phyloP scores from a whole-genome alignment of 1,284 basidiomycete genomes.

The Apiotrichum domesticum region DNA sequence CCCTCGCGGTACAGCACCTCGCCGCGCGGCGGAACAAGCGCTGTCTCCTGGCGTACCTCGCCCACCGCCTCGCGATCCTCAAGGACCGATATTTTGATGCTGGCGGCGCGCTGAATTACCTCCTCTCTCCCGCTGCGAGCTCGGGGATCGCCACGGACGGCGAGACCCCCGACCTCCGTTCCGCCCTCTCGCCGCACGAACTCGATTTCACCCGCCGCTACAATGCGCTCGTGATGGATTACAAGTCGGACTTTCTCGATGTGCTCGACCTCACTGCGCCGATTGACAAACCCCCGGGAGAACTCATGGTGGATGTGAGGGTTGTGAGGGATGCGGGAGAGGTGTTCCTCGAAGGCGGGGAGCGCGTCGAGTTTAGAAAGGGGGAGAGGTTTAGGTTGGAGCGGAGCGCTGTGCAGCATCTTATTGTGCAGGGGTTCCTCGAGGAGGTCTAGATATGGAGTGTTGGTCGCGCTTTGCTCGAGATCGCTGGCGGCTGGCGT shows the following conservation, averaged over 20 bases:
- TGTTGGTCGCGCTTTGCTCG: too few species aligned
- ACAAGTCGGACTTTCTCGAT: conserved; percentile 75
- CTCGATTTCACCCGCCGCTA: conserved; percentile 84
- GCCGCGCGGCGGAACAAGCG: conserved; percentile 86
- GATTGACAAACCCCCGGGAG: conserved; percentile 58
- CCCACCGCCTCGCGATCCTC: conserved; percentile 72
- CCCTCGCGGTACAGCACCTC: conserved; percentile 78
- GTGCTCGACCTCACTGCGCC: conserved; percentile 78
- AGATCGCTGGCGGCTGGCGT: too few species aligned
- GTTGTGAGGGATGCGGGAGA: conserved; percentile 72
- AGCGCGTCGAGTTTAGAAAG: conserved; percentile 77
- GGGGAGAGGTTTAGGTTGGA: conserved; percentile 82
- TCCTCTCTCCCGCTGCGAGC: conserved; percentile 55
- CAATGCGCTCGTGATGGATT: conserved; percentile 70
- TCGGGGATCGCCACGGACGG: conserved; percentile 11
- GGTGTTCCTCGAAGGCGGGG: conserved; percentile 75
- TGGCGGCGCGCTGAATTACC: conserved; percentile 80
- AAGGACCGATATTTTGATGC: conserved; percentile 83
- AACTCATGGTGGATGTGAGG: conserved; percentile 47
- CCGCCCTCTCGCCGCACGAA: conserved; percentile 78
- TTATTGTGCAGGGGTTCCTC: conserved; percentile 85
- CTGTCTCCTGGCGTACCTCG: conserved; percentile 85
- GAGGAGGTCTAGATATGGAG: conserved; percentile 51
- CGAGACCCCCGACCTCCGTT: conserved; percentile 56
- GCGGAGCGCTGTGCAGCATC: conserved; percentile 78